Evolutionary conservation across 371 early-diverging fungal genomes (phyloP).

Genomic region (Rhizopus delemar): DNA sequence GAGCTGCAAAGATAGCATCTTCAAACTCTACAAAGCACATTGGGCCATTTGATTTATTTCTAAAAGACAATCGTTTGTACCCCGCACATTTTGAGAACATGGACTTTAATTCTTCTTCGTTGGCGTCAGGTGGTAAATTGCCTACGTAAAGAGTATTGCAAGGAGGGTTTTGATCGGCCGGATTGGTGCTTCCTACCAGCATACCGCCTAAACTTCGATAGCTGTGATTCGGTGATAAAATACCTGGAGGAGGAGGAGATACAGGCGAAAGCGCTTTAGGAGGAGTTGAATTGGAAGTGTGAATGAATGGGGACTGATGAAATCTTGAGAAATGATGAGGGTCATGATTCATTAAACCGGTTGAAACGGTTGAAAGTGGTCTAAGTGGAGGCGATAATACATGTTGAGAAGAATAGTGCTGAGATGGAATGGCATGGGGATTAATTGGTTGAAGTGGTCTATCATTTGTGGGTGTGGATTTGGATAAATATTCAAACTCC

Average conservation of each 20-base stretch:
- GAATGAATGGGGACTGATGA: slow-evolving; percentile 18
- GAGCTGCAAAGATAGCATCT: slow-evolving; percentile 77
- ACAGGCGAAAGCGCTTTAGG: slow-evolving; percentile 31
- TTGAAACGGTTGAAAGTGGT: slow-evolving; percentile 14
- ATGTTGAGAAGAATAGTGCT: neutral
- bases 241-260: slow-evolving; percentile 35
- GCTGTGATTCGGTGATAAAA: slow-evolving; percentile 20
- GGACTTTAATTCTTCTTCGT: slow-evolving; percentile 77
- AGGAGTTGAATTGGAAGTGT: slow-evolving; percentile 32
- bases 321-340: slow-evolving; percentile 16
- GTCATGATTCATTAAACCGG: slow-evolving; percentile 19
- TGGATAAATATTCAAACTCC: slow-evolving; percentile 28
- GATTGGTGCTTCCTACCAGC: slow-evolving; percentile 43
- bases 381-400: slow-evolving; percentile 11
- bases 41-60: slow-evolving; percentile 78
- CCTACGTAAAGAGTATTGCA: slow-evolving; percentile 93
- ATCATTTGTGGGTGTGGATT: slow-evolving; percentile 30
- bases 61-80: slow-evolving; percentile 81
- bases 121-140: slow-evolving; percentile 78
- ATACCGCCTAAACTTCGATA: slow-evolving; percentile 26
- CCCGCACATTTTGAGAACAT: slow-evolving; percentile 76
- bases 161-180: slow-evolving; percentile 89
- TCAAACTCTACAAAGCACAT: slow-evolving; percentile 94
- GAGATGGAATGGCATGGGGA: slow-evolving; percentile 5
- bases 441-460: slow-evolving; percentile 18